These are phyloP conservation scores for Sanghuangporus weigelae DNA, from an alignment of 1,284 basidiomycete species.

Conservation along the genomic window DNA sequence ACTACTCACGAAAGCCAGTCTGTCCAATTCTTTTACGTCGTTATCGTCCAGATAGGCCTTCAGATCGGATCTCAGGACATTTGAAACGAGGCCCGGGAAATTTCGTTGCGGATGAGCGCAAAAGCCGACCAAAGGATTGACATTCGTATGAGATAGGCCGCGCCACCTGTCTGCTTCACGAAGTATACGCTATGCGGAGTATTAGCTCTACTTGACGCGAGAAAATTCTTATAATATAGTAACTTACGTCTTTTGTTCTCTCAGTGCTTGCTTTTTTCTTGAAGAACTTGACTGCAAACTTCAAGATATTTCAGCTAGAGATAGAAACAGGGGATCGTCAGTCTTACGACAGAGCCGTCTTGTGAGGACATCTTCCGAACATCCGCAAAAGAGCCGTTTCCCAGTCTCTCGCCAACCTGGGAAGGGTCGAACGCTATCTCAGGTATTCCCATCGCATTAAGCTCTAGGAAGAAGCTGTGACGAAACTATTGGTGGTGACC, in stretches of 20 bases:
- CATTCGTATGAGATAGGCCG: constrained; percentile 3
- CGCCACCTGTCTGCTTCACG: background rate
- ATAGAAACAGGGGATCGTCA: background rate
- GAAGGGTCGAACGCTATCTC: too few relatives aligned
- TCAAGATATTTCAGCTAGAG: background rate
- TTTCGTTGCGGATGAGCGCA: background rate
- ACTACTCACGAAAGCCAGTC: background rate
- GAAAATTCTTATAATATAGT: background rate
- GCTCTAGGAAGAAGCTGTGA: too few relatives aligned
- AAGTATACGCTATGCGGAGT: background rate
- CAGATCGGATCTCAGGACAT: background rate
- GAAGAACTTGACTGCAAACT: background rate
- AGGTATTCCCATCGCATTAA: too few relatives aligned
- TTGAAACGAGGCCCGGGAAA: background rate
- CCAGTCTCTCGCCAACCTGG: too few relatives aligned
- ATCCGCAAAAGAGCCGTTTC: too few relatives aligned
- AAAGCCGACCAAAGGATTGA: constrained; percentile 6
- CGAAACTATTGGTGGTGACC: too few relatives aligned
- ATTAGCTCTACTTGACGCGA: background rate
- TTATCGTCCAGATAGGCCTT: background rate
- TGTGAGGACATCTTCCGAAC: too few relatives aligned
- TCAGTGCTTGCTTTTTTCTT: background rate
- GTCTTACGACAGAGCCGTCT: background rate
- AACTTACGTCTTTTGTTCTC: background rate
- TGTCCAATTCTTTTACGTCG: background rate